Evolutionary conservation across 148 eudicot genomes (phyloP).

Genomic region (Polygonum aviculare): DNA sequence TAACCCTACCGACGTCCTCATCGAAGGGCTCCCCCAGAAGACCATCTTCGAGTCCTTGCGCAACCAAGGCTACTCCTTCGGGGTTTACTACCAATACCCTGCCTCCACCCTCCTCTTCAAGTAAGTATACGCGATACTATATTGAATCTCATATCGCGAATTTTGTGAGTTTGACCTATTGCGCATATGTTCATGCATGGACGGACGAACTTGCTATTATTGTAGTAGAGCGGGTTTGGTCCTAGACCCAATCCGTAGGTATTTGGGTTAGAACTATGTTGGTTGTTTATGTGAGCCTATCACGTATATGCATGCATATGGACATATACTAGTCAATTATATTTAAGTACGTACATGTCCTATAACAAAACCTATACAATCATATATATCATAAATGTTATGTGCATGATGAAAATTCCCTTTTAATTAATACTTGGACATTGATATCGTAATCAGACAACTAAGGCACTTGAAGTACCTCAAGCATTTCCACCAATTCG

Average conservation of each 20-base stretch:
- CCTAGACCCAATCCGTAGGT: no score
- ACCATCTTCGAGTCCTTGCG: slow-evolving; percentile 25
- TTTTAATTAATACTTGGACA: not conserved
- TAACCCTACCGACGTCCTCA: slow-evolving; percentile 16
- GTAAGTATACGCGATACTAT: not conserved
- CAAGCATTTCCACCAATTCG: slow-evolving; percentile 33
- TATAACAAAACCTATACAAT: not conserved
- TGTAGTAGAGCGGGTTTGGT: no score
- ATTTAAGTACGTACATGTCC: not conserved
- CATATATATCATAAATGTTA: no score
- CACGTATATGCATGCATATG: no score
- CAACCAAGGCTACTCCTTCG: slow-evolving; percentile 17
- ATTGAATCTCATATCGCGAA: no score
- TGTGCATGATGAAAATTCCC: not conserved
- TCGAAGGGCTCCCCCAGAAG: slow-evolving; percentile 22
- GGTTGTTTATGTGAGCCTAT: no score
- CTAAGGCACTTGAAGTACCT: slow-evolving; percentile 31
- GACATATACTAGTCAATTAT: no score
- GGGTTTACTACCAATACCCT: slow-evolving; percentile 21
- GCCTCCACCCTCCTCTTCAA: slow-evolving; percentile 28
- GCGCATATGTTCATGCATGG: no score
- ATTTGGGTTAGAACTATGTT: no score
- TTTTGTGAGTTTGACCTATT: no score
- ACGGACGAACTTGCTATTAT: no score
- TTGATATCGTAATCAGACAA: slow-evolving; percentile 6